Base-by-base conservation (phyloP, 2,329 filamentous ascomycete genomes). In the Pestalotiopsis sp. region DNA sequence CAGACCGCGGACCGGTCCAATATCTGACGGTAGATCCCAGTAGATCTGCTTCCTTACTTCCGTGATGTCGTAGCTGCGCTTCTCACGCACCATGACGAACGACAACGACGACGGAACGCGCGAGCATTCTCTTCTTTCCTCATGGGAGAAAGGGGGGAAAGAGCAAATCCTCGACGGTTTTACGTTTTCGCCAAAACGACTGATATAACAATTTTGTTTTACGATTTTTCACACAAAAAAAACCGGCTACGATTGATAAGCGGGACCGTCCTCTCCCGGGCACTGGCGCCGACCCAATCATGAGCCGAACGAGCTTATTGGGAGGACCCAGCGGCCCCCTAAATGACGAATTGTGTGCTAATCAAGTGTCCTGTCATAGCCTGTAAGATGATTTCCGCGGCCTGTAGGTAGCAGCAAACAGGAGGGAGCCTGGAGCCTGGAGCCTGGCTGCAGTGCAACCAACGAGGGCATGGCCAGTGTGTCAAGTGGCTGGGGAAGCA, bases 1-100 rank as follows among this genome's bases (percentile, higher is more conserved):
- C 2, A 79, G 66, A 14, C 52, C 65, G 38, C 70, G 70, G 11
- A 75, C 73, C 7, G 76, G 71, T 25, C 73, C 74, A 20, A 77
- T 71, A 61, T 78, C 77, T 1, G 71, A 58, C 4, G 77, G 77
- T 6, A 78, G 73, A 14, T 74, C 70, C 52, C 27, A 39, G 56
- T 67, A 67, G 4, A 67, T 20, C 65, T 56, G 52, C 25, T 41
- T 73, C 71, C 56, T 41, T 56, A 67, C 36, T 23, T 67, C 65
- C 25, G 56, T 23, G 56, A 67, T 38, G 45, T 67, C 65, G 25
- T 57, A 67, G 36, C 57, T 49, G 56, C 31, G 65, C 39, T 64
- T 64, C 39, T 64, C 61, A 36, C 31, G 27, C 14, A 39, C 27
- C 59, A 62, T 62, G 59, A 36, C 58, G 58, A 36, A 49, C 45